phyloP scores from a whole-genome alignment of 768 basidiomycete genomes.

The Lanmaoa pseudosensibilis region DNA sequence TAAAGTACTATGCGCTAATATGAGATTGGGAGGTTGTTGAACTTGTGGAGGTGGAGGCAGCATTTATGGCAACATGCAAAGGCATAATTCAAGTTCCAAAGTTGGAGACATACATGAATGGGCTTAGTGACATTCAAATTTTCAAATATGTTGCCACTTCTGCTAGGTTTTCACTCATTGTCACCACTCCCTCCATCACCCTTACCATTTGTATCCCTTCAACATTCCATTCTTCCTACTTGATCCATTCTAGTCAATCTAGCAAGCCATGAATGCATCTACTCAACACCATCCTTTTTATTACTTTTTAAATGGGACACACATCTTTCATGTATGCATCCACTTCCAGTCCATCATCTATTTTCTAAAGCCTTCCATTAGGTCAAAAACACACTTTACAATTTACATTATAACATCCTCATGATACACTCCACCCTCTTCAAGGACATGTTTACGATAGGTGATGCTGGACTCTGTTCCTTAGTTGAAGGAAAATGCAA shows the following conservation, averaged over 20 bases:
- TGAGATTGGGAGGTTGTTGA: not conserved
- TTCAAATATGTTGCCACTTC: no score
- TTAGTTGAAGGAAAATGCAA: not conserved
- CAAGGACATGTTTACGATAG: not conserved
- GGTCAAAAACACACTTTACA: not conserved
- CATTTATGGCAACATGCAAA: no score
- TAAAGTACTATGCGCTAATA: not conserved
- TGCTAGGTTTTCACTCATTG: no score
- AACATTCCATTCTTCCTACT: no score
- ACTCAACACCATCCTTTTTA: not conserved
- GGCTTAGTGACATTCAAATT: no score
- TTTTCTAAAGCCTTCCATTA: not conserved
- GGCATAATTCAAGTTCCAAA: no score
- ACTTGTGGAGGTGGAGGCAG: not conserved
- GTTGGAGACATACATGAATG: no score
- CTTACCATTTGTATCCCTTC: no score
- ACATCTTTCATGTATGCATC: not conserved
- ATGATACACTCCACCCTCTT: not conserved
- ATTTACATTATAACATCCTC: not conserved
- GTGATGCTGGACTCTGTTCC: not conserved
- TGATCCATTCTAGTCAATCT: not conserved
- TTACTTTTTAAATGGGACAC: not conserved
- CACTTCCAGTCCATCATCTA: not conserved
- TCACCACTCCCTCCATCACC: no score
- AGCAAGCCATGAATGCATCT: not conserved